Conservation (phyloP, 148 eudicot genomes). For the Arctostaphylos glauca region DNA sequence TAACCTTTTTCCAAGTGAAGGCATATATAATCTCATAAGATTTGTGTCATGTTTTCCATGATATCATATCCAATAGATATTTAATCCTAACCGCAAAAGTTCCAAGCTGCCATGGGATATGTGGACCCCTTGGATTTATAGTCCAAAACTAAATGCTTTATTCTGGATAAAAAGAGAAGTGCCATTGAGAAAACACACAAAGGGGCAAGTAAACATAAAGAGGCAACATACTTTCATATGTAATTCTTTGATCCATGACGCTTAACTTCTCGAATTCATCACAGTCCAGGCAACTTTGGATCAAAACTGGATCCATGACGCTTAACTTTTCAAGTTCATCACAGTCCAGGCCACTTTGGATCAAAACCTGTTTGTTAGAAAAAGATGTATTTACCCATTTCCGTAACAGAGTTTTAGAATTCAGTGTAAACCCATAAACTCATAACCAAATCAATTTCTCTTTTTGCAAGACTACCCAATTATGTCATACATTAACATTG, state of each 20-base stretch:
- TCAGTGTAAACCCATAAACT: not conserved
- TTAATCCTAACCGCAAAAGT: not conserved
- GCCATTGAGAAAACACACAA: not conserved
- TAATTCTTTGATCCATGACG: constrained; percentile 63
- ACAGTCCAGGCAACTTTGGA: constrained; percentile 67
- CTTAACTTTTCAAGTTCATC: too few relatives aligned
- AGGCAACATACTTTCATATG: constrained; percentile 63
- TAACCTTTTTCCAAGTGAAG: not conserved
- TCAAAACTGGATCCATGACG: too few relatives aligned
- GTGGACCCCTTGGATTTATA: not conserved
- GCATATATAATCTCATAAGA: not conserved
- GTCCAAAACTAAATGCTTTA: not conserved
- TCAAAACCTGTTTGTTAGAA: constrained; percentile 44
- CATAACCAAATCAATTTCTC: not conserved
- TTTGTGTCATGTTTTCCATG: not conserved
- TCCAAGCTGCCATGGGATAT: not conserved
- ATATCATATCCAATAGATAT: not conserved
- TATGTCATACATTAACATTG: not conserved
- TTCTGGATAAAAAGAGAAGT: not conserved
- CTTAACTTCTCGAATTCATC: constrained; percentile 65
- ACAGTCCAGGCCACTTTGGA: constrained; percentile 67
- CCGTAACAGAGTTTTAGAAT: not conserved
- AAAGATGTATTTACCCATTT: not conserved
- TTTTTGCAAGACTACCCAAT: not conserved
- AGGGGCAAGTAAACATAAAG: constrained; percentile 6